Evolutionary conservation across 495 filamentous ascomycete species (phyloP).

Genomic region (Amorphotheca resinae): DNA sequence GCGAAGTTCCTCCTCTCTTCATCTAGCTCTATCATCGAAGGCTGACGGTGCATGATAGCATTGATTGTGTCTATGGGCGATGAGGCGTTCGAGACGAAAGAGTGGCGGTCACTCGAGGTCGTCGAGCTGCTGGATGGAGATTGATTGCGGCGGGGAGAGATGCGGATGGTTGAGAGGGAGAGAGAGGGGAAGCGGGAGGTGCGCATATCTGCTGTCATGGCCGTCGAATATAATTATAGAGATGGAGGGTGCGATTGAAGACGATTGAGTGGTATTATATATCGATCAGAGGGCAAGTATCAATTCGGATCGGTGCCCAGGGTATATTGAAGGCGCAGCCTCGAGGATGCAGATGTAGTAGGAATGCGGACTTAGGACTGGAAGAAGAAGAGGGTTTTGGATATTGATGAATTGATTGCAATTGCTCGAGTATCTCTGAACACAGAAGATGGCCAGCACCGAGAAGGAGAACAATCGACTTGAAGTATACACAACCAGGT

Average conservation of each 20-base stretch:
- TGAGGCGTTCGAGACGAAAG: slow-evolving; percentile 29
- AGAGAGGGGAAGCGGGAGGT: slow-evolving; percentile 35
- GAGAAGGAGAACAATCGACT: slow-evolving; percentile 6
- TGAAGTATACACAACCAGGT: slow-evolving; percentile 11
- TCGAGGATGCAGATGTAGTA: slow-evolving; percentile 4
- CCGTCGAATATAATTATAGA: background rate
- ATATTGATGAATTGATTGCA: slow-evolving; percentile 4
- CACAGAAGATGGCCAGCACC: too few species aligned
- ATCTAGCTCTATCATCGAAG: slow-evolving; percentile 31
- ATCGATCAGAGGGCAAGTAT: too few species aligned
- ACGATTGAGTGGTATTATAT: background rate
- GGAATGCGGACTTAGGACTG: background rate
- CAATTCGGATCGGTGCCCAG: too few species aligned
- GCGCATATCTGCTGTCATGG: slow-evolving; percentile 15
- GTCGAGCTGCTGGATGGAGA: slow-evolving; percentile 23
- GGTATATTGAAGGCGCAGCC: slow-evolving; percentile 15
- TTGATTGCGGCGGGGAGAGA: slow-evolving; percentile 29
- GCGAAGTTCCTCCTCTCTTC: slow-evolving; percentile 35
- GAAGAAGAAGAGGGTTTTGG: background rate
- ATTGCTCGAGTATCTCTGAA: slow-evolving; percentile 3
- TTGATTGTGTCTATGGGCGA: slow-evolving; percentile 32
- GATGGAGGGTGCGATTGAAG: background rate
- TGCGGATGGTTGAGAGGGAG: slow-evolving; percentile 36
- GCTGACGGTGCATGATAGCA: slow-evolving; percentile 36
- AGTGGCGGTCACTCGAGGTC: slow-evolving; percentile 24